phyloP scores from a whole-genome alignment of 75 land plant species.

The Azolla pinnata region DNA sequence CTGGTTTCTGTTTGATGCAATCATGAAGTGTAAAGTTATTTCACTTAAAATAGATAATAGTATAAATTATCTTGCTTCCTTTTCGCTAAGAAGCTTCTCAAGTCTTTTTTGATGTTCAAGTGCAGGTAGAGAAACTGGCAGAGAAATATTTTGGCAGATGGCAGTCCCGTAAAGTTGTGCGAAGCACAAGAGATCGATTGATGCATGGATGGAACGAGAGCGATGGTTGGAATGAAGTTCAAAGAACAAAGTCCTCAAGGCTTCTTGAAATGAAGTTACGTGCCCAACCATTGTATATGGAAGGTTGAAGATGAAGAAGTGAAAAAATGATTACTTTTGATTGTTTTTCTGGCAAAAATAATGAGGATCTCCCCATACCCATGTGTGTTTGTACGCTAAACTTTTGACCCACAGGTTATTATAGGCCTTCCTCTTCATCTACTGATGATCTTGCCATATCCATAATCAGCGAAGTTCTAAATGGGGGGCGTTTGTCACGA shows the following conservation, averaged over 20 bases:
- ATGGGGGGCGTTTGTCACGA: constrained; percentile 16
- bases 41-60: no score
- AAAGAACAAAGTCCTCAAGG: not conserved
- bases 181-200: no score
- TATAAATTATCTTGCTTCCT: no score
- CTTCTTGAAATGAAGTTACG: constrained; percentile 4
- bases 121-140: constrained; percentile 16
- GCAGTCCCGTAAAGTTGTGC: not conserved
- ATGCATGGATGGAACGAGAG: not conserved
- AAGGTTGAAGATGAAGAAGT: constrained; percentile 5
- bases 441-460: constrained; percentile 15
- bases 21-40: no score
- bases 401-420: constrained; percentile 21
- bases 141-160: constrained; percentile 13
- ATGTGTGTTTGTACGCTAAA: no score
- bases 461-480: constrained; percentile 14
- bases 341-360: not conserved
- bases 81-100: no score
- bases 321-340: not conserved
- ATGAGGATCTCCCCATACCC: no score
- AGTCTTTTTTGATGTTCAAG: no score
- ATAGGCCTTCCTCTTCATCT: constrained; percentile 17
- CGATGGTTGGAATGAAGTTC: constrained; percentile 12
- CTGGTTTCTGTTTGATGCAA: no score
- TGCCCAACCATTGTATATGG: constrained; percentile 24